phyloP scores from a whole-genome alignment of 2,329 filamentous ascomycete species.

The Orbilia quercus region DNA sequence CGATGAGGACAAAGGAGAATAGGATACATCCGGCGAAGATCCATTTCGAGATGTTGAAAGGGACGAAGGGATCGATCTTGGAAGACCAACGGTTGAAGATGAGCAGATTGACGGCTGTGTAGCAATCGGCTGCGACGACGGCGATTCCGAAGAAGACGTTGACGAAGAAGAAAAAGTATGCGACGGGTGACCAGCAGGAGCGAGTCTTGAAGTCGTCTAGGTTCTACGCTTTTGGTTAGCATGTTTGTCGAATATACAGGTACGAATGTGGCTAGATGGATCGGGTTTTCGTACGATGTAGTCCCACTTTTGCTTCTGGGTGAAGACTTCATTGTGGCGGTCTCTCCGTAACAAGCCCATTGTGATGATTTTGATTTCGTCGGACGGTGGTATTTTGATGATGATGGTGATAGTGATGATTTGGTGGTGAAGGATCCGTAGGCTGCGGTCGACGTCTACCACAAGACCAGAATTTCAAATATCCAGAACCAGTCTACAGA shows the following conservation, averaged over 20 bases:
- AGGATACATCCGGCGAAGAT: conserved; percentile 95
- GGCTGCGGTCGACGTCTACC: too few relatives aligned
- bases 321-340: conserved; percentile 32
- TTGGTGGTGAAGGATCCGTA: not conserved
- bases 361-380: conserved; percentile 3
- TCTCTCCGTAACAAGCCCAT: conserved; percentile 45
- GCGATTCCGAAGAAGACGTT: conserved; percentile 40
- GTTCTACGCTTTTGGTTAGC: conserved; percentile 22
- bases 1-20: conserved; percentile 83
- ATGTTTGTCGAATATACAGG: not conserved
- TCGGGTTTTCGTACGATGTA: conserved; percentile 43
- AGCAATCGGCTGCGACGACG: conserved; percentile 65
- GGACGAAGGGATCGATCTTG: conserved; percentile 80
- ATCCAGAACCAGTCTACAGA: conserved; percentile 37
- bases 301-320: conserved; percentile 54
- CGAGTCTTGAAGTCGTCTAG: conserved; percentile 53
- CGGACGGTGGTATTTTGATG: conserved; percentile 2
- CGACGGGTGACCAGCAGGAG: conserved; percentile 50
- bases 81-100: conserved; percentile 90
- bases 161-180: conserved; percentile 56
- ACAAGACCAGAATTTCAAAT: not conserved
- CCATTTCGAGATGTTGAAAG: conserved; percentile 85
- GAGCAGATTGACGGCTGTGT: conserved; percentile 90
- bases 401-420: not conserved
- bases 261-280: not conserved